A percentile compares a stretch with the other conserved stretches of the same genome.
These are phyloP conservation scores for Linaria vulgaris DNA, from an alignment of 257 asterid genomes.

Conservation along the genomic window DNA sequence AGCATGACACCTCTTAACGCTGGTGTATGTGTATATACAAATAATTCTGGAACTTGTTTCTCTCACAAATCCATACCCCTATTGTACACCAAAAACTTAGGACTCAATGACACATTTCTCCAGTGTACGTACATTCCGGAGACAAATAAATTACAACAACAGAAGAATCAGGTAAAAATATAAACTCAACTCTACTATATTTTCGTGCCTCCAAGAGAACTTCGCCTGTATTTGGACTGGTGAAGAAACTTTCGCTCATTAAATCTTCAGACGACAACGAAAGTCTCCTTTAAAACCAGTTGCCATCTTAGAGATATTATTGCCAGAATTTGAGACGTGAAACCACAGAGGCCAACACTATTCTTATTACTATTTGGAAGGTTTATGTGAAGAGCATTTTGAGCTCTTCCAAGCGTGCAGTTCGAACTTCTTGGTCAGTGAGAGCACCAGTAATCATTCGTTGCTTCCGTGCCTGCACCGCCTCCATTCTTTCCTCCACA, in stretches of 20 bases:
- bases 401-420: constrained; percentile 88
- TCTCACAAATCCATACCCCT: background rate
- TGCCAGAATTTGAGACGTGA: too few species aligned
- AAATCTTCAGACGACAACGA: too few species aligned
- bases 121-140: background rate
- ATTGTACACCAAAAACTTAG: background rate
- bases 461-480: constrained; percentile 95
- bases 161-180: background rate
- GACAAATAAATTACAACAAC: background rate
- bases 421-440: constrained; percentile 93
- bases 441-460: constrained; percentile 92
- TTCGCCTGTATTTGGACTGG: too few species aligned
- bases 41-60: too few species aligned
- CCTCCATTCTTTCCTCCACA: constrained; percentile 96
- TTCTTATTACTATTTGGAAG: background rate
- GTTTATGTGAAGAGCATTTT: constrained; percentile 86
- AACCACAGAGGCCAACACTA: background rate
- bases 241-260: too few species aligned
- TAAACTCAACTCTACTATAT: background rate
- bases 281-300: too few species aligned
- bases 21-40: too few species aligned
- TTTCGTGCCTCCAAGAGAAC: background rate
- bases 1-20: too few species aligned
- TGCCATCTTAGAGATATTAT: too few species aligned
- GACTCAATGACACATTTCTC: background rate